A percentile compares a stretch with the other conserved stretches of the same genome.
These are phyloP conservation scores for Phtheirospermum japonicum DNA, from an alignment of 257 asterid genomes.

Conservation along the genomic window DNA sequence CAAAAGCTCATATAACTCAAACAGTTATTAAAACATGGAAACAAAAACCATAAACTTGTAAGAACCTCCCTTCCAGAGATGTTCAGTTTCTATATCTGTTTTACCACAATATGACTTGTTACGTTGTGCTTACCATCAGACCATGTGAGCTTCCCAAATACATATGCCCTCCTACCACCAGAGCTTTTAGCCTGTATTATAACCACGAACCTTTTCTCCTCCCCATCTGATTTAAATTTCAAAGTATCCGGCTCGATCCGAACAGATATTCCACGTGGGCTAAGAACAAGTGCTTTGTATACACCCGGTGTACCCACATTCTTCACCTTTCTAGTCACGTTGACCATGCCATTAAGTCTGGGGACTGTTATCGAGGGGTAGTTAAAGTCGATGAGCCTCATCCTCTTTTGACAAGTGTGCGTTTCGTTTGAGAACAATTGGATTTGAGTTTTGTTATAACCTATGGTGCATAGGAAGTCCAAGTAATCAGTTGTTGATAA, in stretches of 20 bases:
- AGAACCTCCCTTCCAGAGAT: too few relatives aligned
- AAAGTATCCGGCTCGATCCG: slow-evolving; percentile 20
- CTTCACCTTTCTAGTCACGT: slow-evolving; percentile 26
- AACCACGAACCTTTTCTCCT: slow-evolving; percentile 28
- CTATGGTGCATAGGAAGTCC: slow-evolving; percentile 24
- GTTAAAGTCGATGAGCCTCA: slow-evolving; percentile 21
- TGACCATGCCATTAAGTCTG: slow-evolving; percentile 2
- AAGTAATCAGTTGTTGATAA: slow-evolving; percentile 21
- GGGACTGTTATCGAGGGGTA: slow-evolving; percentile 37
- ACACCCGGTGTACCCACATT: slow-evolving; percentile 36
- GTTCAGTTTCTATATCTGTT: neutral
- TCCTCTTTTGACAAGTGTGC: neutral
- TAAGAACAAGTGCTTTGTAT: slow-evolving; percentile 23
- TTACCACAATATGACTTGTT: slow-evolving; percentile 24
- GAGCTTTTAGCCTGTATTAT: neutral
- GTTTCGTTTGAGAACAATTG: neutral
- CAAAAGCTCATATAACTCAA: too few relatives aligned
- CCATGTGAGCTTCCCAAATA: slow-evolving; percentile 28
- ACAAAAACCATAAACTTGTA: too few relatives aligned
- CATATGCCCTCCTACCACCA: neutral
- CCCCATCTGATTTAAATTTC: slow-evolving; percentile 1
- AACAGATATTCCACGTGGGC: slow-evolving; percentile 25
- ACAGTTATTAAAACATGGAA: too few relatives aligned
- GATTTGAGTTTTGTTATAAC: slow-evolving; percentile 10
- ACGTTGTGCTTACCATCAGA: slow-evolving; percentile 30